These are phyloP conservation scores for Trametes punicea DNA, from an alignment of 768 basidiomycete species.

Conservation along the genomic window DNA sequence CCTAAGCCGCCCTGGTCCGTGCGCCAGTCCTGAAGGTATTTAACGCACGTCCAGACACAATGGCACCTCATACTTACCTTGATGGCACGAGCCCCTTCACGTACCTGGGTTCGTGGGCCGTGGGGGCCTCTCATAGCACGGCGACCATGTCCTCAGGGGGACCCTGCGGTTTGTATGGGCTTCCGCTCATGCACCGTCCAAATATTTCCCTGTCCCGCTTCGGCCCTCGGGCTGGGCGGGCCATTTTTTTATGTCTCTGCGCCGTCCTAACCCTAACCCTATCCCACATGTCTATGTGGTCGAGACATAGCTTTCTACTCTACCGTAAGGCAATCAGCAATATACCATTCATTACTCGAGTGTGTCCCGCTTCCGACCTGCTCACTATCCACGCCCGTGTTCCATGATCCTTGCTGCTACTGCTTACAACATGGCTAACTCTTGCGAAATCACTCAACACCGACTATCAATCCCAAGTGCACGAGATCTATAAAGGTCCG, in stretches of 20 bases:
- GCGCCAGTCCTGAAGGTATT: slow-evolving; percentile 5
- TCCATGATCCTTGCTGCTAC: too few relatives aligned
- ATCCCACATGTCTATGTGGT: too few relatives aligned
- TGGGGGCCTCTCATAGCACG: slow-evolving; percentile 35
- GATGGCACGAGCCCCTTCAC: slow-evolving; percentile 26
- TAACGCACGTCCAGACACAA: neutral
- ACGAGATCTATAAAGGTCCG: too few relatives aligned
- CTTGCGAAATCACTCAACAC: too few relatives aligned
- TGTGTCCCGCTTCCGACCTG: too few relatives aligned
- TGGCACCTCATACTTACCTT: slow-evolving; percentile 25
- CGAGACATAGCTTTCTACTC: neutral
- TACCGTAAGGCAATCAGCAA: too few relatives aligned
- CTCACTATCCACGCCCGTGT: too few relatives aligned
- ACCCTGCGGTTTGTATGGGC: slow-evolving; percentile 40
- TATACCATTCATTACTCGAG: too few relatives aligned
- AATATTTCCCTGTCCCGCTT: slow-evolving; percentile 28
- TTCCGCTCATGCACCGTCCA: slow-evolving; percentile 37
- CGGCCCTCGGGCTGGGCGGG: slow-evolving; percentile 28
- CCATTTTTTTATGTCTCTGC: slow-evolving; percentile 15
- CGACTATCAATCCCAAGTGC: too few relatives aligned
- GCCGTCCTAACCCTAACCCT: slow-evolving; percentile 21
- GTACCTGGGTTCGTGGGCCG: slow-evolving; percentile 24
- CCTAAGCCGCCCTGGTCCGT: slow-evolving; percentile 22
- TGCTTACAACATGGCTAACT: too few relatives aligned
- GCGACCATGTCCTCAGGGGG: slow-evolving; percentile 53